Evolutionary conservation across 305 asterid genomes (phyloP), one percentile per base, ranked within the genome.

Genomic region (Plantago rigida): DNA sequence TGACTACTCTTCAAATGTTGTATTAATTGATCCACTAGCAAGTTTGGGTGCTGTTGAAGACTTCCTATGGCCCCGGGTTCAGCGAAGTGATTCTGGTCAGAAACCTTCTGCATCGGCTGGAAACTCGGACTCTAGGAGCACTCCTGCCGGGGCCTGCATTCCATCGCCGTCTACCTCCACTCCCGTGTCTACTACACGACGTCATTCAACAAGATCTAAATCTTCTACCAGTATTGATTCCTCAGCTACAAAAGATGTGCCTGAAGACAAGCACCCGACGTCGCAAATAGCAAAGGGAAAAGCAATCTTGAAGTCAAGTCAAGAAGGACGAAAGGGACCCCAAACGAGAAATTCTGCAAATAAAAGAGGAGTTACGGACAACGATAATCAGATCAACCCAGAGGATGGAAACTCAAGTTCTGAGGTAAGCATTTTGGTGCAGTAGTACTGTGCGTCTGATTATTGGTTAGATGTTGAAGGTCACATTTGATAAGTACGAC

Each of bases 1-100:
- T 28, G 99, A 93, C 73, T 93, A 93, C 80, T 89, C 99, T 11
- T 89, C 99, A 34, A 87, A 89, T 77, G 80, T 93, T 65, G 97
- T 93, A 29, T 74, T 89, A 61, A 87, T 93, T 59, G 97, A 93
- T 76, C 97, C 99, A 14, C 69, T 93, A 63, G 97, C 97, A 51
- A 93, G 94, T 81, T 79, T 93, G 71, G 96, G 95, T 48, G 92
- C 96, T 71, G 92, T 93, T 55, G 99, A 89, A 68, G 97, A 89
- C 66, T 93, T 93, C 71, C 83, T 89, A 44, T 93, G 96, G 97
- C 95, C 94, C 12, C 82, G 97, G 69, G 81, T 93, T 71, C 97
- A 85, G 66, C 76, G 93, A 66, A 82, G 84, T 59, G 95, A 85
- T 69, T 77, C 94, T 31, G 79, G 83, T 78, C 95, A 78, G 71